Base-by-base conservation (phyloP, 2,329 filamentous ascomycete genomes). In the Colletotrichum euphorbiae region DNA sequence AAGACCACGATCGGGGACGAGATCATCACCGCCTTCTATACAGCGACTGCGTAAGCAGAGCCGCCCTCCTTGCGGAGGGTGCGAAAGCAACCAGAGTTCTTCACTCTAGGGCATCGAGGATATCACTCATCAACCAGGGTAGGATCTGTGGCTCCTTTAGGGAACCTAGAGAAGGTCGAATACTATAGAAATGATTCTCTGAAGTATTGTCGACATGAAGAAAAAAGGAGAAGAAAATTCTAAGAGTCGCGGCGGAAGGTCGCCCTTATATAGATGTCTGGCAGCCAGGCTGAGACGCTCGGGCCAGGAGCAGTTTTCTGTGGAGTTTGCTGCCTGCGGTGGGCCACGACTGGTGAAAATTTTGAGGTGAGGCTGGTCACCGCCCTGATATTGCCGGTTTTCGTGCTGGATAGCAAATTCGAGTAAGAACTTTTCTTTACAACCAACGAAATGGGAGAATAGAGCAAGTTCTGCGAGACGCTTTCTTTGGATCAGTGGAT, bases 181-280 rank as follows among this genome's bases (percentile, higher is more conserved):
- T 90, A 94, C 94, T 97, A 94, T 94, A 97, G 92, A 97, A 97
- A 93, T 93, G 93, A 95, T 95, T 94, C 92, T 93, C 81, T 87
- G 81, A 86, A 86, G 84, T 87, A 87, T 87, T 87, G 85, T 88
- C 86, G 85, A 85, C 84, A 84, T 80, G 80, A 87, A 83, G 81
- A 83, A 83, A 84, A 79, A 76, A 80, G 54, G 65, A 82, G 79
- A 82, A 81, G 76, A 77, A 75, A 73, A 76, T 70, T 46, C 36
- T 67, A 81, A 82, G 78, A 69, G 55, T 38, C 5, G 72, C 75
- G 73, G 73, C 76, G 71, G 67, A 56, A 48, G 72, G 15, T 7
- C 51, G 28, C 13, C 15, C 13, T 77, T 84, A 80, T 85, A 84
- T 85, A 86, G 59, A 65, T 31, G 3, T 65, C 46, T 13, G 17